These are phyloP conservation scores for Pterocarpus macrocarpus DNA, from an alignment of 306 rosid species.

Conservation along the genomic window DNA sequence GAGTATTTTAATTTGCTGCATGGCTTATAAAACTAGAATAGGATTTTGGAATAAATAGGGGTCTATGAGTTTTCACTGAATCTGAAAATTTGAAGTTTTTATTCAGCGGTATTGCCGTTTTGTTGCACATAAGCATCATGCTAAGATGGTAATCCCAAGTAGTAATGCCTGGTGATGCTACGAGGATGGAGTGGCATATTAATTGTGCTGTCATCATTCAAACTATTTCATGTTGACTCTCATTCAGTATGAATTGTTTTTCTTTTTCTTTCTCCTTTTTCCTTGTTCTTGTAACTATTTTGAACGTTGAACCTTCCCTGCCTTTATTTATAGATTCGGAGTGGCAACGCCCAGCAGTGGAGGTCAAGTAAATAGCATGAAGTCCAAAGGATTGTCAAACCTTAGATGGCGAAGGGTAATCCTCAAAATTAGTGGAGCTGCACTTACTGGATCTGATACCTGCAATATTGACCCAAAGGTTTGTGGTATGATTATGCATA, in stretches of 20 bases:
- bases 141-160: not conserved
- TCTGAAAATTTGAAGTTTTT: conserved; percentile 4
- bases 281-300: not conserved
- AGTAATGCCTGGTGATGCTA: not conserved
- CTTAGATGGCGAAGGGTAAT: conserved; percentile 94
- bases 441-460: conserved; percentile 87
- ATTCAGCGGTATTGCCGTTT: not conserved
- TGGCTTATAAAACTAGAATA: not conserved
- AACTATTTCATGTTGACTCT: conserved; percentile 19
- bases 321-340: conserved; percentile 62
- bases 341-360: conserved; percentile 63
- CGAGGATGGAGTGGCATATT: conserved; percentile 25
- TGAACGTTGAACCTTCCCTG: conserved; percentile 35
- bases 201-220: not conserved
- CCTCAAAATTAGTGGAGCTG: conserved; percentile 91
- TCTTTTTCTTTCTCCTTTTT: not conserved
- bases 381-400: conserved; percentile 70
- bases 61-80: not conserved
- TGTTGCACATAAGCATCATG: conserved; percentile 25
- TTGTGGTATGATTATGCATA: conserved; percentile 14
- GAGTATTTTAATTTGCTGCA: not conserved
- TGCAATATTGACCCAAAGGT: conserved; percentile 92
- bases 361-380: conserved; percentile 66
- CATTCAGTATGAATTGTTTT: conserved; percentile 30
- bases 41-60: conserved; percentile 2